Percentiles rank a stretch among this genome's conserved stretches.
Evolutionary conservation across 345 rosid species (phyloP).

Genomic region (Eucalyptus cladocalyx): DNA sequence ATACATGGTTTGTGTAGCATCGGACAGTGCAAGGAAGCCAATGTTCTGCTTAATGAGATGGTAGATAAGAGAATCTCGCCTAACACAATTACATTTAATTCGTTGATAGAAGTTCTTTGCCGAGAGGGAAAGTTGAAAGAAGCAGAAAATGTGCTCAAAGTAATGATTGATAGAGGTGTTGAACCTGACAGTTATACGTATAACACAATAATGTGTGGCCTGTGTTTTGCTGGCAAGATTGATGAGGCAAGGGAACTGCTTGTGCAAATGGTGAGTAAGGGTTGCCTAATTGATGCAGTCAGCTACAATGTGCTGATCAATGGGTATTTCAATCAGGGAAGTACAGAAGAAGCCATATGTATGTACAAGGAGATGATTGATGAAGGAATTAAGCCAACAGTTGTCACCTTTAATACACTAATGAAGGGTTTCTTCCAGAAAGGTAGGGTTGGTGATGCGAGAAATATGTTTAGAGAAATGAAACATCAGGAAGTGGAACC

Average conservation of each 20-base stretch:
- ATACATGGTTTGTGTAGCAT: slow-evolving; percentile 4
- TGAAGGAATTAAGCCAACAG: slow-evolving; percentile 2
- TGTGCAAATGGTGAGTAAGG: neutral
- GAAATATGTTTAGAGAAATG: slow-evolving; percentile 8
- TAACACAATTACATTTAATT: neutral
- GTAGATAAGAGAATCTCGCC: neutral
- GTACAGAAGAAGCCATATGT: neutral
- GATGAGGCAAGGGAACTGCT: slow-evolving; percentile 1
- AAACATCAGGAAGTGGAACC: neutral
- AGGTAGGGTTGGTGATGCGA: slow-evolving; percentile 7
- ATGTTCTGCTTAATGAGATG: slow-evolving; percentile 7
- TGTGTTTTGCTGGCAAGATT: neutral
- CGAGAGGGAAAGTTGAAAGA: slow-evolving; percentile 4
- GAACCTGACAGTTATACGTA: neutral
- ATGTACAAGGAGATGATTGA: neutral
- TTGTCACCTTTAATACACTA: neutral
- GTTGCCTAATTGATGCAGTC: neutral
- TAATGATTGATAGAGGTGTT: slow-evolving; percentile 2
- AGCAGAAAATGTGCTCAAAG: neutral
- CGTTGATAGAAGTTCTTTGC: slow-evolving; percentile 1
- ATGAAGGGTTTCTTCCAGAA: slow-evolving; percentile 1
- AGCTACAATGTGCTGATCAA: slow-evolving; percentile 7
- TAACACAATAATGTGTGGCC: slow-evolving; percentile 4
- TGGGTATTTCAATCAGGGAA: neutral
- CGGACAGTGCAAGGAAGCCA: slow-evolving; percentile 2